phyloP scores from a whole-genome alignment of 805 yeast genomes.

The Scheffersomyces stipitis region DNA sequence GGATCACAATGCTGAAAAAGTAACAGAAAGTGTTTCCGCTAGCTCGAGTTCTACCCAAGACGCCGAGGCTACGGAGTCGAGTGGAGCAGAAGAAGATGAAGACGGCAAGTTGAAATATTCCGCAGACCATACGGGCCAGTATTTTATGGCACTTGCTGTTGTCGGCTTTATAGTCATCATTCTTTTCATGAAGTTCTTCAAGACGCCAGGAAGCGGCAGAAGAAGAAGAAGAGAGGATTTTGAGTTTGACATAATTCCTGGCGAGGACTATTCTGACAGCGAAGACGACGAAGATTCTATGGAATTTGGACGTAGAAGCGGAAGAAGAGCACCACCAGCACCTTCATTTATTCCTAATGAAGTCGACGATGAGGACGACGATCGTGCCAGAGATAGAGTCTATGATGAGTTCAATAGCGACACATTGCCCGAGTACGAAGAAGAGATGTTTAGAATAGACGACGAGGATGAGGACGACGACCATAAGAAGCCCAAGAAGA shows the following conservation, averaged over 20 bases:
- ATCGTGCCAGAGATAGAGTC: conserved; percentile 40
- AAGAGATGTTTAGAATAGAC: conserved; percentile 41
- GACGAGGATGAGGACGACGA: conserved; percentile 38
- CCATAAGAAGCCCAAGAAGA: conserved; percentile 1
- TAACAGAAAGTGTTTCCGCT: not conserved
- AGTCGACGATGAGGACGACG: conserved; percentile 24
- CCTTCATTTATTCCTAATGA: too few species aligned
- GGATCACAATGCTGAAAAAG: not conserved
- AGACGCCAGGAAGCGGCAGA: conserved; percentile 37
- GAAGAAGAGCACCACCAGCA: conserved; percentile 7
- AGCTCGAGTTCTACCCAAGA: not conserved
- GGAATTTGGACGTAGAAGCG: conserved; percentile 29
- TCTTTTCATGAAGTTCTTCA: conserved; percentile 45
- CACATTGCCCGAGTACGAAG: conserved; percentile 35
- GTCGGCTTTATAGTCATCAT: conserved; percentile 55
- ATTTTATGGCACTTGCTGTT: conserved; percentile 57
- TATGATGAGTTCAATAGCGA: conserved; percentile 43
- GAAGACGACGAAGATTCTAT: conserved; percentile 31
- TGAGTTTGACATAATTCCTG: conserved; percentile 76
- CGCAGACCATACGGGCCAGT: conserved; percentile 54
- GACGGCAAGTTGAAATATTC: conserved; percentile 34
- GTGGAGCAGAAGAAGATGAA: conserved; percentile 24
- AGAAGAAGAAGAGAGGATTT: conserved; percentile 68
- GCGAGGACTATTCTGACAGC: conserved; percentile 52
- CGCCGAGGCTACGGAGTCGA: not conserved